Evolutionary conservation across 192 early-diverging fungal species (phyloP).

Genomic region (Backusella westeae): DNA sequence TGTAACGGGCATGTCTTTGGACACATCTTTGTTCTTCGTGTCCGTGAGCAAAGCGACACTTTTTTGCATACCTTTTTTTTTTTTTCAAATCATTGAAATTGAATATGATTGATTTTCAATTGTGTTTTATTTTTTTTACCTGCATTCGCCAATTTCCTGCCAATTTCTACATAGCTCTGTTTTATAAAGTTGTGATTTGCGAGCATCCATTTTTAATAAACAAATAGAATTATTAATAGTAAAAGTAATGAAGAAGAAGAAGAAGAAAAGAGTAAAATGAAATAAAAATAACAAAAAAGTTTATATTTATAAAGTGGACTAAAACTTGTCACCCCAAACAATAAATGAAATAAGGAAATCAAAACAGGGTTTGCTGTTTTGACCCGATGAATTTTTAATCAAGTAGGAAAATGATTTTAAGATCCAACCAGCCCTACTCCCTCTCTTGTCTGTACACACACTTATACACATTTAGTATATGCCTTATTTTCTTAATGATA

Average conservation of each 20-base stretch:
- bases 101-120: background rate
- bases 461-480: no score
- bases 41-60: conserved; percentile 96
- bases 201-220: background rate
- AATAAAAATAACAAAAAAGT: background rate
- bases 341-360: conserved; percentile 7
- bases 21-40: conserved; percentile 73
- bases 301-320: background rate
- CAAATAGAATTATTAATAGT: background rate
- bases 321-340: background rate
- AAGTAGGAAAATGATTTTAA: conserved; percentile 14
- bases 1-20: conserved; percentile 89
- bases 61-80: conserved; percentile 73
- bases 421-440: background rate
- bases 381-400: background rate
- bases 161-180: conserved; percentile 50
- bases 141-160: conserved; percentile 46
- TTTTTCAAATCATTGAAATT: background rate
- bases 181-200: conserved; percentile 36
- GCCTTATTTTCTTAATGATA: background rate
- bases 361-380: background rate
- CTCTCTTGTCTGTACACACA: background rate
- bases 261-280: background rate
- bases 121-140: conserved; percentile 26
- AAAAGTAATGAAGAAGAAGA: background rate